Percentiles rank a stretch among this genome's conserved stretches.
Evolutionary conservation across 257 asterid genomes (phyloP).

Genomic region (Solanum virginianum): DNA sequence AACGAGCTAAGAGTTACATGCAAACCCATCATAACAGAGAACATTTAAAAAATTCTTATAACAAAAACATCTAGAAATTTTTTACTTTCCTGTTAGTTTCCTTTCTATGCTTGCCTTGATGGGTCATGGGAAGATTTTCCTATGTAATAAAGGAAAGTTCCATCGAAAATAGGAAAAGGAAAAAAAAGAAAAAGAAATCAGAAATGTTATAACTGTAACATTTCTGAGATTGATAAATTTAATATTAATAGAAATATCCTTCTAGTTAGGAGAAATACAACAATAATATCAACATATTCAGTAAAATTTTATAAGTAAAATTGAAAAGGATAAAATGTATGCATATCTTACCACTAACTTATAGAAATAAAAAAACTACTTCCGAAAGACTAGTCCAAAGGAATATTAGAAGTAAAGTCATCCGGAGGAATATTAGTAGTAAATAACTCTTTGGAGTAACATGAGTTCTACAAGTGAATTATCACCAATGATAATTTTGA

Average conservation of each 20-base stretch:
- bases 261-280: neutral
- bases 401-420: no score
- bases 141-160: neutral
- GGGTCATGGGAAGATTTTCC: neutral
- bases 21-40: neutral
- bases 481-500: neutral
- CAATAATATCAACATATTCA: no score
- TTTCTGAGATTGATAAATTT: no score
- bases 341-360: accelerated
- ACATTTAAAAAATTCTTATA: neutral
- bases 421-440: neutral
- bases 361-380: no score
- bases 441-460: neutral
- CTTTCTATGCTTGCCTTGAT: neutral
- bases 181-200: no score
- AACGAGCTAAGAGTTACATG: neutral
- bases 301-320: no score
- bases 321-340: no score
- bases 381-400: no score
- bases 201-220: no score
- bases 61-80: neutral
- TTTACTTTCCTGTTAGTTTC: neutral
- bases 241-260: neutral
- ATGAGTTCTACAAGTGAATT: no score
- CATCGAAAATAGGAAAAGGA: neutral